Percentiles rank a stretch among this genome's conserved stretches.
These are phyloP conservation scores for Verticillium albo-atrum DNA, from an alignment of 2,329 filamentous ascomycete species.

Conservation along the genomic window DNA sequence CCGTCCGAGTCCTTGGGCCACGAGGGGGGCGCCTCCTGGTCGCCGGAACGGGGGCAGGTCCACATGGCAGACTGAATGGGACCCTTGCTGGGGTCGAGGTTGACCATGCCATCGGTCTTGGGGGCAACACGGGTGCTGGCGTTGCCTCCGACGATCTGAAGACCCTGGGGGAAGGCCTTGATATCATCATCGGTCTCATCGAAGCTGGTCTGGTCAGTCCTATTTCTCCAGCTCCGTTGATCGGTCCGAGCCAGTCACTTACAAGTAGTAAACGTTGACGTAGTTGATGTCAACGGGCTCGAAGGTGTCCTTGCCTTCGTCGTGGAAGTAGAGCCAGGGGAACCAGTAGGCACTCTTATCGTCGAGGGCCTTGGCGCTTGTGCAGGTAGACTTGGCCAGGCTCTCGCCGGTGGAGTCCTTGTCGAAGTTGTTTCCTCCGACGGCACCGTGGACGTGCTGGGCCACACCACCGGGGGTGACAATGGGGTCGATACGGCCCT, in stretches of 20 bases:
- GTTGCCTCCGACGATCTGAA: conserved; percentile 69
- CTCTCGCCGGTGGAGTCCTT: conserved; percentile 56
- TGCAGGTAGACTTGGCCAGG: conserved; percentile 60
- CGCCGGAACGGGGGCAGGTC: conserved; percentile 52
- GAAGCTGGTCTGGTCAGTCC: conserved; percentile 40
- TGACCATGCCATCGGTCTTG: conserved; percentile 40
- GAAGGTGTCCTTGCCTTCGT: conserved; percentile 58
- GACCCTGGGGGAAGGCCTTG: conserved; percentile 63
- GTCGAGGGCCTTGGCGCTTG: conserved; percentile 62
- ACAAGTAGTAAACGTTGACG: conserved; percentile 75
- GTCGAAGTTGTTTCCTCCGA: conserved; percentile 66
- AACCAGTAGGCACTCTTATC: conserved; percentile 78
- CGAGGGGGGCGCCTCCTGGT: conserved; percentile 38
- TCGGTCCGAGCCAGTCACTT: conserved; percentile 24
- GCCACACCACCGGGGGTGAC: conserved; percentile 55
- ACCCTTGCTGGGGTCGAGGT: conserved; percentile 48
- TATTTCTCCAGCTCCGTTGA: not conserved
- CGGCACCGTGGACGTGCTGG: conserved; percentile 64
- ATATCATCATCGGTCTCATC: conserved; percentile 61
- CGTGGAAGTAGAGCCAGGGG: conserved; percentile 64
- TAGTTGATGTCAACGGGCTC: conserved; percentile 66
- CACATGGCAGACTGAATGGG: conserved; percentile 51
- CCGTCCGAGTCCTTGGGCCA: conserved; percentile 54
- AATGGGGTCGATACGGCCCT: conserved; percentile 64
- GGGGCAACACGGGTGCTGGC: conserved; percentile 53